Base-by-base conservation (phyloP, 345 rosid genomes). In the Turnera subulata region DNA sequence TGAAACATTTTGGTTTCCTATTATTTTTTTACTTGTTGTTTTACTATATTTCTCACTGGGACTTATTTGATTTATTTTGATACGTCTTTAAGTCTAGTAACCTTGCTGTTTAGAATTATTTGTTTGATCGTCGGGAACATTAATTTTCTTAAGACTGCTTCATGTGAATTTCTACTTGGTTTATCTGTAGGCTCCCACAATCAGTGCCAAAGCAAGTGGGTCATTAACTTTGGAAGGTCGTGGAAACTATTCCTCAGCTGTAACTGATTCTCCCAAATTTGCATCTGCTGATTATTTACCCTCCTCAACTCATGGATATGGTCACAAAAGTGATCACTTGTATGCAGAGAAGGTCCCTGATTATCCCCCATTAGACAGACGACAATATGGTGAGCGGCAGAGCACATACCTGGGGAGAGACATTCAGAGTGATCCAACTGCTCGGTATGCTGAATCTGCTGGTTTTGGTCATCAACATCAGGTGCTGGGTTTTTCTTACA, bases 191-290 rank as follows among this genome's bases (percentile, higher is more conserved):
- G 74, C 69, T 42, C 59, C 86, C 46, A 68, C 83, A 38, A 55
- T 73, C 65, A 80, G 61, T 65, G 63, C 73, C 43, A 83, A 81
- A 68, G 81, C 71, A 21, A 63, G 79, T 53, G 84, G 79, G 60
- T 50, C 77, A 46, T 74, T 91, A 17, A 75, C 75, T 60, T 57
- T 89, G 69, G 99, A 87, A 46, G 79, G 73, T 59, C 94, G 89
- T 57, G 74, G 86, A 4, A 79, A 76, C 64, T 93, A 89, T 71
- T 57, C 82, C 26, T 81, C 95, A 22, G 63, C 84, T 58, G 22
- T 80, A 18, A 48, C 83, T 13, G 91, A 85, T 65, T 89, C 99
- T 21, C 96, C 99, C 0, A 92, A 89, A 65, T 89, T 74, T 79
- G 66, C 77, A 52, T 67, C 96, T 55, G 73, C 82, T 54, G 89